Base-by-base conservation (phyloP, 352 stramenopile species). In the Globisporangium cederbergense region DNA sequence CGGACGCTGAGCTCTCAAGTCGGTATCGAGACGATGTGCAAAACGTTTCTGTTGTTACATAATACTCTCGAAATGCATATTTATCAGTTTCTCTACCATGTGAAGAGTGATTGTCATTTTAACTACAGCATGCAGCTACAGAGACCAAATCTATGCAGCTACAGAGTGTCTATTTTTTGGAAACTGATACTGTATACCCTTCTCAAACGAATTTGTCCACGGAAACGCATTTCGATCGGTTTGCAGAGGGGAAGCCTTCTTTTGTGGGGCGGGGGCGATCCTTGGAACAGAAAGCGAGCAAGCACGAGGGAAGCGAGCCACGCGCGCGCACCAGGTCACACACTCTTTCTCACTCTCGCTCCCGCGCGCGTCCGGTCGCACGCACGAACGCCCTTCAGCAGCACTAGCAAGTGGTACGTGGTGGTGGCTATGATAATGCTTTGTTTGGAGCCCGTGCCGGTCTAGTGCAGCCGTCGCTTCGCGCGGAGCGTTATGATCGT, bases 261-360 rank as follows among this genome's bases (percentile, higher is more conserved):
- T 47, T 58, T 30, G 32, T 46, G 52, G 32, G 32, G 52, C 32
- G 18, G 32, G 52, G 32, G 52, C 32, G 52, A 58, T 58, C 32
- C 32, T 58, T 58, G 52, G 32, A 32, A 28, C 25, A 58, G 52
- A 25, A 57, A 42, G 32, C 32, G 32, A 36, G 32, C 32, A 36
- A 57, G 49, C 36, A 1, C 9, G 32, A 57, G 51, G 52, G 52
- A 58, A 45, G 51, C 30, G 51, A 57, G 52, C 52, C 52, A 46
- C 52, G 52, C 52, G n/a, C 52, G 32, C 52, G 32, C 25, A 28
- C 52, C 43, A 50, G 10, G 43, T 51, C 45, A 4, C 45, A 25
- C 45, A 3, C 14, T 47, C 42, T 47, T 2, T 47, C 42, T 46
- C 40, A 13, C 36, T 42, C 49, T 55, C 50, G 36, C 50, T 32